Evolutionary conservation across 1,284 basidiomycete genomes (phyloP).

Genomic region (Thecaphora thlaspeos): DNA sequence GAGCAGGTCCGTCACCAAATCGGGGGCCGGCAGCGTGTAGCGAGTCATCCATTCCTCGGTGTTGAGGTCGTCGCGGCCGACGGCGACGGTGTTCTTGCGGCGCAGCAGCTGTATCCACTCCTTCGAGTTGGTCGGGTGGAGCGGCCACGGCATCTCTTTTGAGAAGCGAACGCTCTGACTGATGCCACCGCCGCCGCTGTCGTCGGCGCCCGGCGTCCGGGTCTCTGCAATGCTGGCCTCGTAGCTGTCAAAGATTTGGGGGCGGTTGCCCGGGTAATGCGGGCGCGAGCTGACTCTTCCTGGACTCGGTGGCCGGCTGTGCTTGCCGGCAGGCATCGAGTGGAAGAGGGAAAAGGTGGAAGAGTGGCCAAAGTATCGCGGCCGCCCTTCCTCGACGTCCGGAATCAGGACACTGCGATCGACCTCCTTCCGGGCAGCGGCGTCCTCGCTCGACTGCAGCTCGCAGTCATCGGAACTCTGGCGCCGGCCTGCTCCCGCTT

Average conservation of each 20-base stretch:
- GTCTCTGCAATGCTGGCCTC: conserved; percentile 16
- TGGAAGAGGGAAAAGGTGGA: conserved; percentile 38
- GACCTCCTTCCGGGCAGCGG: not conserved
- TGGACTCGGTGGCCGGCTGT: conserved; percentile 40
- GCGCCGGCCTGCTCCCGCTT: no score
- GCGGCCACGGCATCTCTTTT: conserved; percentile 9
- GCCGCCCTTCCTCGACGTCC: conserved; percentile 47
- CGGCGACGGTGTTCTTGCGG: conserved; percentile 44
- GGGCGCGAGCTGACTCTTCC: not conserved
- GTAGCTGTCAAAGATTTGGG: conserved; percentile 12
- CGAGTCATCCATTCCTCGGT: conserved; percentile 44
- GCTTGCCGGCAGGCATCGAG: conserved; percentile 20
- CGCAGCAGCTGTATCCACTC: conserved; percentile 46
- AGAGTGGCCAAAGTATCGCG: conserved; percentile 44
- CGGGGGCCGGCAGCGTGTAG: conserved; percentile 36
- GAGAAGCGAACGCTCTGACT: not conserved
- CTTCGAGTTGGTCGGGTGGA: conserved; percentile 46
- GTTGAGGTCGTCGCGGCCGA: conserved; percentile 45
- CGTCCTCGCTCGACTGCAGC: no score
- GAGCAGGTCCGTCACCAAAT: conserved; percentile 33
- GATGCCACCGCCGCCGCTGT: not conserved
- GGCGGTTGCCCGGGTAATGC: no score
- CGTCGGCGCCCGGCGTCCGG: not conserved
- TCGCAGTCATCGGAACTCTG: no score
- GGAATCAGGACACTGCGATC: conserved; percentile 34